These are phyloP conservation scores for Hygrocybe coccinea DNA, from an alignment of 768 basidiomycete genomes.

Conservation along the genomic window DNA sequence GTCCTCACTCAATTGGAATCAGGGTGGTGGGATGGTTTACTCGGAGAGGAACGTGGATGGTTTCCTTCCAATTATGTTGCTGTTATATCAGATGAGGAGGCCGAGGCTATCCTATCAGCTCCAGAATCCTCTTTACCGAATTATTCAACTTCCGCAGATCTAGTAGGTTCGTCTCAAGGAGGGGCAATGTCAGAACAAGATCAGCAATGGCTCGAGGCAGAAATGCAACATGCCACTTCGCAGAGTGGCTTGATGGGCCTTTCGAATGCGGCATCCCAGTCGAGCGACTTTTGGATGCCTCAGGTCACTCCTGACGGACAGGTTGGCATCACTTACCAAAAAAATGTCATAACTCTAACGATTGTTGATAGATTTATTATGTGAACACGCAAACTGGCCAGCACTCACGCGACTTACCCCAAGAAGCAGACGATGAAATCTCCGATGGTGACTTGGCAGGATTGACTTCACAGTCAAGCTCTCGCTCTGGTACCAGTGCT, in stretches of 20 bases:
- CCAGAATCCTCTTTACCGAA: conserved; percentile 40
- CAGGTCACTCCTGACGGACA: conserved; percentile 77
- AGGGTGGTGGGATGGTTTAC: conserved; percentile 98
- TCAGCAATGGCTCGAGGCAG: conserved; percentile 58
- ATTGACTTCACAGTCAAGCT: conserved; percentile 52
- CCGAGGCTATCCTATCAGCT: conserved; percentile 57
- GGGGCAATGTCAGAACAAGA: conserved; percentile 32
- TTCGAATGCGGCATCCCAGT: conserved; percentile 34
- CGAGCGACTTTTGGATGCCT: conserved; percentile 89
- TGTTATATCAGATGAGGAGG: conserved; percentile 74
- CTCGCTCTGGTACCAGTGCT: conserved; percentile 51
- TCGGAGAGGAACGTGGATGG: conserved; percentile 89
- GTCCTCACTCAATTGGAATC: conserved; percentile 86
- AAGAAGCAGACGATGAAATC: conserved; percentile 60
- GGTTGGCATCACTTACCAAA: conserved; percentile 42
- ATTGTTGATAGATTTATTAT: conserved; percentile 77
- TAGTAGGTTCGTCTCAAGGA: conserved; percentile 38
- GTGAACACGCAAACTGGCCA: conserved; percentile 86
- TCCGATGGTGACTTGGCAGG: conserved; percentile 61
- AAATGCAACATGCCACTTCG: conserved; percentile 27
- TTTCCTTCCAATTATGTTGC: conserved; percentile 96
- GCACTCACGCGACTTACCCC: conserved; percentile 78
- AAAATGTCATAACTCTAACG: conserved; percentile 1
- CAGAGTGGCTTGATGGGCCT: conserved; percentile 33
- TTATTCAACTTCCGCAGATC: conserved; percentile 44